Conservation (phyloP, 176 grass and related monocot genomes). For the Saccharum spontaneum region DNA sequence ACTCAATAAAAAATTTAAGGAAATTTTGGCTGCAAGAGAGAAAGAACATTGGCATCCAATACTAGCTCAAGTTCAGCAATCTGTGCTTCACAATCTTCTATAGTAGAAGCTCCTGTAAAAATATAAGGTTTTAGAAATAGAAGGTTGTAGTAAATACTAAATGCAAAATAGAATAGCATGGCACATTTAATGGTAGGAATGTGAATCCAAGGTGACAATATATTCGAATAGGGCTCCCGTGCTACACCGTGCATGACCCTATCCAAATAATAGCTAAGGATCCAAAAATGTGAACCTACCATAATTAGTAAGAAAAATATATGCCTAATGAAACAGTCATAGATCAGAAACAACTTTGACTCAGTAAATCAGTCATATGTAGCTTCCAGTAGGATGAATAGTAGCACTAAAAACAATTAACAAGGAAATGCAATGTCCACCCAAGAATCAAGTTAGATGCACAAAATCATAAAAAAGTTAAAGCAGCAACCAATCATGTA, state of each 20-base stretch:
- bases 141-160: constrained; percentile 12
- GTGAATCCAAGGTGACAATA: not conserved
- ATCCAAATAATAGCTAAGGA: not conserved
- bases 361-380: not conserved
- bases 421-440: not conserved
- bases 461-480: not conserved
- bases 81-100: constrained; percentile 49
- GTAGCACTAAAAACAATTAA: not conserved
- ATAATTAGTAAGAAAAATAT: not conserved
- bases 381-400: constrained; percentile 18
- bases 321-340: constrained; percentile 2
- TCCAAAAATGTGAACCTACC: not conserved
- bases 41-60: constrained; percentile 53
- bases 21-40: not conserved
- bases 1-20: constrained; percentile 2
- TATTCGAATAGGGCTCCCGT: not conserved
- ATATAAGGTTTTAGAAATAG: constrained; percentile 9
- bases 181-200: not conserved
- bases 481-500: not conserved
- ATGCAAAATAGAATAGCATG: not conserved
- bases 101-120: constrained; percentile 42
- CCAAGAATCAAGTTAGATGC: not conserved
- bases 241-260: not conserved
- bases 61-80: constrained; percentile 56
- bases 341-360: constrained; percentile 12